Percentiles rank a stretch among this genome's conserved stretches.
Conservation (phyloP, 2,329 filamentous ascomycete genomes). For the Chlorencoelia australis region DNA sequence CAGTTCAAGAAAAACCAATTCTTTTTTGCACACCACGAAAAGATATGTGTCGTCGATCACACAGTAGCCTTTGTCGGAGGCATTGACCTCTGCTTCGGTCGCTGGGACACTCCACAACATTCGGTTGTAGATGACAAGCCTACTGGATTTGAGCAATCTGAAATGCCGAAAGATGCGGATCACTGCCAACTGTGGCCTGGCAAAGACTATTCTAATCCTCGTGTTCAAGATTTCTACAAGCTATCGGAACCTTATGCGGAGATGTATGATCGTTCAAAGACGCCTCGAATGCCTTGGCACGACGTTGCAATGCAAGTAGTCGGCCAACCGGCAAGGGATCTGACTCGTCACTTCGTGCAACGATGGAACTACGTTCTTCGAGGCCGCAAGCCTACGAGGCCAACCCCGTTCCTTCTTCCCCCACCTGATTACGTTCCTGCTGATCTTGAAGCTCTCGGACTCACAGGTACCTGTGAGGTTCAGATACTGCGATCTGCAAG, state of each 20-base stretch:
- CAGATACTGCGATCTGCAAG: slow-evolving; percentile 88
- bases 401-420: slow-evolving; percentile 85
- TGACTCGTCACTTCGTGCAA: slow-evolving; percentile 94
- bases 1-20: slow-evolving; percentile 99
- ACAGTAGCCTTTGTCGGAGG: slow-evolving; percentile 92
- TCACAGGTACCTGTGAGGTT: slow-evolving; percentile 91
- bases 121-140: slow-evolving; percentile 84
- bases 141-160: slow-evolving; percentile 78
- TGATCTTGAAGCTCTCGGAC: slow-evolving; percentile 77
- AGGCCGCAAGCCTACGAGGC: slow-evolving; percentile 84
- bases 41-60: slow-evolving; percentile 93
- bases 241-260: slow-evolving; percentile 94
- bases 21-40: slow-evolving; percentile 98
- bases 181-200: slow-evolving; percentile 95
- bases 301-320: slow-evolving; percentile 97
- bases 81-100: slow-evolving; percentile 91
- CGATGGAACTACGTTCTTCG: slow-evolving; percentile 95
- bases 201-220: slow-evolving; percentile 96
- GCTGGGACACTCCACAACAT: slow-evolving; percentile 96
- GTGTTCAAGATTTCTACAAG: slow-evolving; percentile 89
- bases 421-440: slow-evolving; percentile 83
- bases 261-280: slow-evolving; percentile 88
- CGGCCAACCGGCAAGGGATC: slow-evolving; percentile 85
- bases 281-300: slow-evolving; percentile 97
- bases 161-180: slow-evolving; percentile 75